Evolutionary conservation across 495 filamentous ascomycete genomes (phyloP), one percentile per base, ranked within the genome.

Genomic region (Aspergillus carlsbadensis): DNA sequence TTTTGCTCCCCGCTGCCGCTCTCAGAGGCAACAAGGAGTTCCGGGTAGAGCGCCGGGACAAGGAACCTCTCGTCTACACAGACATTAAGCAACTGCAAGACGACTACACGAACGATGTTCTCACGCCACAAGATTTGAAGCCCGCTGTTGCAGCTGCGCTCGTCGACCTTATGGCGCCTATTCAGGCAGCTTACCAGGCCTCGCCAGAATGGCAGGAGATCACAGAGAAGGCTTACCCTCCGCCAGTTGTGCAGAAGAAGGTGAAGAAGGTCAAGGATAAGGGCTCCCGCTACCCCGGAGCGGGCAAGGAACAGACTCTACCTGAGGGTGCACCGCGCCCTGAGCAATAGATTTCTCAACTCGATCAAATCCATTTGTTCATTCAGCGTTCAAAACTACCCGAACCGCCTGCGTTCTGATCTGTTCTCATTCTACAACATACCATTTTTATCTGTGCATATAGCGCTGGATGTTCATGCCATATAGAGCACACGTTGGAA

Each of bases 111-210:
- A 84, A 78, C 21, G 94, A 97, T 67, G 75, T 89, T 52, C 79
- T 98, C 49, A 88, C 86, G 10, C 93, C 93, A 0, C 90, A 95
- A 76, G 69, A 87, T 7, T 78, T 97, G 20, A 98, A 98, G 73
- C 79, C 85, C 31, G 91, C 87, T 33, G 82, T 92, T 5, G 76
- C 85, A 20, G 75, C 77, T 5, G 89, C 81, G 20, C 78, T 98
- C n/a, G 81, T 81, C 55, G 70, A 78, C 11, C 77, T 97, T 15
- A 77, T 96, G 51, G 82, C 77, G 5, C 89, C 93, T 1, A 92
- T 98, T 50, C 84, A 86, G 54, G 79, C 67, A 5, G 86, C 83
- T 15, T 97, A 81, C 73, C 73, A 88, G 54, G 81, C 78, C 3
- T 86, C 82, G 0, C 62, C 75, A 14, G 91, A 92, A 64, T 96